Evolutionary conservation across 2,329 filamentous ascomycete genomes (phyloP), one percentile per base, ranked within the genome.

Genomic region (Aspergillus candidus): DNA sequence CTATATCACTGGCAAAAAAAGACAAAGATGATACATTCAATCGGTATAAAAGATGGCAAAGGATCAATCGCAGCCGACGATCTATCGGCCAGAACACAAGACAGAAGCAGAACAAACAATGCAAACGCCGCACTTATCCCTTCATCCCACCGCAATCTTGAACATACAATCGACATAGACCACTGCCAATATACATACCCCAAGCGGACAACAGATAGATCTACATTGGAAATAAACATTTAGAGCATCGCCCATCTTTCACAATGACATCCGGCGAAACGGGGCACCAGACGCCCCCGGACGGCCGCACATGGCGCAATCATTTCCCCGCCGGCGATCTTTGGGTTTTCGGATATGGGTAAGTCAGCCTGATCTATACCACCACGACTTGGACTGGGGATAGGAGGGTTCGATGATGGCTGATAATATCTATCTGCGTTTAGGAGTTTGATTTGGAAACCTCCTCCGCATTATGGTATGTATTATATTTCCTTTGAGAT

Each of bases 321-420:
- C 51, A 70, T 51, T 70, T 70, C 35, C 65, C 67, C 1, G 54
- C 71, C 17, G 73, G 78, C 31, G 87, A 94, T 62, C 89, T 97
- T 59, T 98, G 93, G 93, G 75, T 98, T 36, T 97, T 95, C 68
- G 93, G 93, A 50, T 98, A 97, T 62, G 93, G 91, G 91, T 95
- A 73, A 54, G 76, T 71, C 34, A 31, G 55, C 14, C 33, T 29
- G n/a, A 12, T 22, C 32, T 4, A 15, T 11, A 27, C 22, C 22
- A 27, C 22, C 6, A 10, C 8, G 4, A 27, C 8, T 27, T 7
- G 8, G 2, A 27, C 22, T 27, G 22, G 22, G 4, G 22, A 27
- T 27, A 27, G 22, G 22, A 27, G 22, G 22, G 22, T 7, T 10
- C 22, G 22, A 27, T 10, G 22, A 27, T 27, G 22, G 22, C 22